Conservation (phyloP, 495 filamentous ascomycete species). For the Penicillium diatomitis region DNA sequence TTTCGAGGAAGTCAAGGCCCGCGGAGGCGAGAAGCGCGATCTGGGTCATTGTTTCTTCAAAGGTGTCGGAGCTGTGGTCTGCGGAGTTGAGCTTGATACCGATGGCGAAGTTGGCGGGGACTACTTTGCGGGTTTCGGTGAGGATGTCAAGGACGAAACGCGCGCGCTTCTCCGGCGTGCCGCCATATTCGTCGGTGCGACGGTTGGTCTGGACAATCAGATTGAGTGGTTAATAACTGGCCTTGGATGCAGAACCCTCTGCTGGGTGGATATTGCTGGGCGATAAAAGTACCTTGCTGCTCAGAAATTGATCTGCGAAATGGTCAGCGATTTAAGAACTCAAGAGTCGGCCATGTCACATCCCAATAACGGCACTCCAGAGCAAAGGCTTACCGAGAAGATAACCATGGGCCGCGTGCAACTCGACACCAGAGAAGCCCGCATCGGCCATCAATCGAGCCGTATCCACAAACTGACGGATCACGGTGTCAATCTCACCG, state of each 20-base stretch:
- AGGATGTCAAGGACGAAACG: conserved; percentile 42
- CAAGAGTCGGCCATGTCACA: not conserved
- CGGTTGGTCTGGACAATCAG: conserved; percentile 25
- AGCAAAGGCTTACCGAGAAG: conserved; percentile 32
- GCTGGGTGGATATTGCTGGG: too few species aligned
- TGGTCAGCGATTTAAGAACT: conserved; percentile 2
- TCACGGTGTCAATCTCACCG: conserved; percentile 40
- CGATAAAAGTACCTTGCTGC: conserved; percentile 21
- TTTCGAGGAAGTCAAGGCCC: conserved; percentile 54
- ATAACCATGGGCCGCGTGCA: conserved; percentile 54
- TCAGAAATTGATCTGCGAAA: conserved; percentile 32
- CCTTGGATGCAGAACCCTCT: not conserved
- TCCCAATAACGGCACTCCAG: not conserved
- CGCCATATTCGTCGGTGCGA: conserved; percentile 42
- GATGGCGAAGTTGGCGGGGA: conserved; percentile 41
- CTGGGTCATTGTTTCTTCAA: conserved; percentile 45
- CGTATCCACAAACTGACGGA: conserved; percentile 38
- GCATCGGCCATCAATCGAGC: conserved; percentile 37
- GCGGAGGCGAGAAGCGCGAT: conserved; percentile 41
- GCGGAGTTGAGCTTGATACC: conserved; percentile 57
- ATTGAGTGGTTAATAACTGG: not conserved
- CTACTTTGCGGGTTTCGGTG: conserved; percentile 30
- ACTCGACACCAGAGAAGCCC: conserved; percentile 48
- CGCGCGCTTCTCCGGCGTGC: conserved; percentile 33
- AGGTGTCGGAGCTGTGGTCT: conserved; percentile 38